These are phyloP conservation scores for Magnaporthiopsis poae DNA, from an alignment of 2,329 filamentous ascomycete genomes.

Conservation along the genomic window DNA sequence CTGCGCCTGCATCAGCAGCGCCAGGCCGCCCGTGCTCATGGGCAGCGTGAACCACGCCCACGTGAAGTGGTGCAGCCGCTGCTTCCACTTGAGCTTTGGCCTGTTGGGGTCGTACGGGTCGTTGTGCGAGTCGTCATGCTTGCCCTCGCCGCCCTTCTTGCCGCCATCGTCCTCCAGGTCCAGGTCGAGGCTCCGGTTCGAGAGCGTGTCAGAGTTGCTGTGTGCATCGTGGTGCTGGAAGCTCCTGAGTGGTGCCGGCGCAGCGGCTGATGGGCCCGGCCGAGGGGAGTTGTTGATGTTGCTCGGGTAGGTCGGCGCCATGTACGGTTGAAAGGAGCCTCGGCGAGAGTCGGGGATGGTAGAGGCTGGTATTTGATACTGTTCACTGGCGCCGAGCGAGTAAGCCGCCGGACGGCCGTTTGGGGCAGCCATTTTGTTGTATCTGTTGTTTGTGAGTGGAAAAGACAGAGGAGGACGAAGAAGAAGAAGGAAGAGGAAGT, in stretches of 20 bases:
- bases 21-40: constrained; percentile 23
- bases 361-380: background rate
- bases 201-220: background rate
- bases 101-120: background rate
- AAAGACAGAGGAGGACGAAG: background rate
- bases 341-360: background rate
- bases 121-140: background rate
- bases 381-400: background rate
- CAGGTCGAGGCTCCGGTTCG: background rate
- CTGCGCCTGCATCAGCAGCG: constrained; percentile 19
- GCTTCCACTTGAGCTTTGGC: constrained; percentile 2
- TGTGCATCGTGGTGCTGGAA: background rate
- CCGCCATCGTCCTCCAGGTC: background rate
- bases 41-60: constrained; percentile 26
- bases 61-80: constrained; percentile 20
- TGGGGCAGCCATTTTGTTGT: background rate
- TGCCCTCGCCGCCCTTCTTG: background rate
- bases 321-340: background rate
- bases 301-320: background rate
- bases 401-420: background rate
- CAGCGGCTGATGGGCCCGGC: background rate
- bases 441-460: too few relatives aligned
- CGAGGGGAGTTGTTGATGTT: background rate
- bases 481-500: background rate
- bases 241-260: too few relatives aligned